Evolutionary conservation across 768 basidiomycete species (phyloP).

Genomic region (Auricularia auricula-judae): DNA sequence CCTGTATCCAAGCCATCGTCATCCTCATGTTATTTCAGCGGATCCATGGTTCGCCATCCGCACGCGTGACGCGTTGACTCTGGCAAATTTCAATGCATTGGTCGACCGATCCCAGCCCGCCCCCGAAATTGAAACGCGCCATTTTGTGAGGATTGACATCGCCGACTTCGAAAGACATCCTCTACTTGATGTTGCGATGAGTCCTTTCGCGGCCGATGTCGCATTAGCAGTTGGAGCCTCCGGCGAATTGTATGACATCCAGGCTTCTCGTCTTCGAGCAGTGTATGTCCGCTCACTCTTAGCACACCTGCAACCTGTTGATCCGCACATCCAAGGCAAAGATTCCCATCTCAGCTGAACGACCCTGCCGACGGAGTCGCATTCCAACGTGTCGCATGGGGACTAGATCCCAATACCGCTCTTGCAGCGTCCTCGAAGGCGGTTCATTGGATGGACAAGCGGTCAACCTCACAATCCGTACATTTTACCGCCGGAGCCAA

Average conservation of each 20-base stretch:
- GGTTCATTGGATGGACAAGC: not conserved
- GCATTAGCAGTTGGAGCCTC: not conserved
- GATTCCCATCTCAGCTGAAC: not conserved
- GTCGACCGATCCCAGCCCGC: not conserved
- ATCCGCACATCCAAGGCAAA: not conserved
- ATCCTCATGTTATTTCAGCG: not conserved
- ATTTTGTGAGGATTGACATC: not conserved
- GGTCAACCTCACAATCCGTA: not conserved
- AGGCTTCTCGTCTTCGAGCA: not conserved
- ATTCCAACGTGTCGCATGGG: slow-evolving; percentile 5
- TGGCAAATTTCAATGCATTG: not conserved
- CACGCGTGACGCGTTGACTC: not conserved
- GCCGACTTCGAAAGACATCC: not conserved
- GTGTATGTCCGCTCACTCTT: not conserved
- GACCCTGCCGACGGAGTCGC: slow-evolving; percentile 17
- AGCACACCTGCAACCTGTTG: not conserved
- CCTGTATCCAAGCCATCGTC: not conserved
- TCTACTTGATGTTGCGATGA: not conserved
- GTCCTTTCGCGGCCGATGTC: not conserved
- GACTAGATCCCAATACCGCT: slow-evolving; percentile 10
- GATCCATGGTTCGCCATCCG: not conserved
- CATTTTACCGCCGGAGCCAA: slow-evolving; percentile 3
- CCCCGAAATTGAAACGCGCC: not conserved
- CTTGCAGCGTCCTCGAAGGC: slow-evolving; percentile 26
- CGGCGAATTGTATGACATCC: not conserved